Percentiles rank a stretch among this genome's conserved stretches.
Evolutionary conservation across 192 early-diverging fungal species (phyloP).

Genomic region (Coemansia sp.): DNA sequence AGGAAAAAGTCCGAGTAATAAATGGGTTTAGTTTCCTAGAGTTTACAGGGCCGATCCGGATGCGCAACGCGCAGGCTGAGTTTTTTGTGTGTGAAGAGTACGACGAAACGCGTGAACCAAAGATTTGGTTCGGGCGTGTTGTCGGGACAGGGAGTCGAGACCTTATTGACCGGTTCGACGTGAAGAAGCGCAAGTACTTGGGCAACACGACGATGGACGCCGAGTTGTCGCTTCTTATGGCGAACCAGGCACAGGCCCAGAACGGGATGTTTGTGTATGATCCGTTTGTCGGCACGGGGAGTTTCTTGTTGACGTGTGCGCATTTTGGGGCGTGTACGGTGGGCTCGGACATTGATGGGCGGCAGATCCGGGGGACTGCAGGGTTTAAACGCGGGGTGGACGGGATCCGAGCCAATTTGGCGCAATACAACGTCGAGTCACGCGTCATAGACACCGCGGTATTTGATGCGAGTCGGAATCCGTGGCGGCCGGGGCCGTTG

Average conservation of each 20-base stretch:
- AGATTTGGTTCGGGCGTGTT: slow-evolving; percentile 67
- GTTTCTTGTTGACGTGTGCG: slow-evolving; percentile 89
- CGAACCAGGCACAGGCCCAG: slow-evolving; percentile 84
- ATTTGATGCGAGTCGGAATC: slow-evolving; percentile 84
- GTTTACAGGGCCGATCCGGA: slow-evolving; percentile 74
- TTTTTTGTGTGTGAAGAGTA: slow-evolving; percentile 82
- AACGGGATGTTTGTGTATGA: slow-evolving; percentile 81
- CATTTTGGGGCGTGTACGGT: slow-evolving; percentile 91
- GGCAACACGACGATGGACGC: slow-evolving; percentile 99
- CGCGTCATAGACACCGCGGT: slow-evolving; percentile 81
- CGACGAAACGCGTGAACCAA: slow-evolving; percentile 48
- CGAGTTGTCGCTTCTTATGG: slow-evolving; percentile 94
- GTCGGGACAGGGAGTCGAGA: slow-evolving; percentile 67
- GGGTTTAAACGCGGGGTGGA: slow-evolving; percentile 35
- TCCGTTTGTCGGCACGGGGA: slow-evolving; percentile 97
- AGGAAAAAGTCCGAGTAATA: slow-evolving; percentile 77
- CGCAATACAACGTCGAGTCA: slow-evolving; percentile 75
- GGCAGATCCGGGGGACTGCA: slow-evolving; percentile 90
- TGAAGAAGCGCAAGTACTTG: slow-evolving; percentile 93
- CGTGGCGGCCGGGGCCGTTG: slow-evolving; percentile 64
- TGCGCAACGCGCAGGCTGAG: slow-evolving; percentile 75
- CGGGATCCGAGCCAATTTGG: slow-evolving; percentile 75
- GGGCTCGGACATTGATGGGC: slow-evolving; percentile 96
- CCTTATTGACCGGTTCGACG: slow-evolving; percentile 78
- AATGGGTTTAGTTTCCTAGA: slow-evolving; percentile 83